Percentiles rank a stretch among this genome's conserved stretches.
phyloP scores from a whole-genome alignment of 2,329 filamentous ascomycete genomes.

The Pseudogymnoascus sp. region DNA sequence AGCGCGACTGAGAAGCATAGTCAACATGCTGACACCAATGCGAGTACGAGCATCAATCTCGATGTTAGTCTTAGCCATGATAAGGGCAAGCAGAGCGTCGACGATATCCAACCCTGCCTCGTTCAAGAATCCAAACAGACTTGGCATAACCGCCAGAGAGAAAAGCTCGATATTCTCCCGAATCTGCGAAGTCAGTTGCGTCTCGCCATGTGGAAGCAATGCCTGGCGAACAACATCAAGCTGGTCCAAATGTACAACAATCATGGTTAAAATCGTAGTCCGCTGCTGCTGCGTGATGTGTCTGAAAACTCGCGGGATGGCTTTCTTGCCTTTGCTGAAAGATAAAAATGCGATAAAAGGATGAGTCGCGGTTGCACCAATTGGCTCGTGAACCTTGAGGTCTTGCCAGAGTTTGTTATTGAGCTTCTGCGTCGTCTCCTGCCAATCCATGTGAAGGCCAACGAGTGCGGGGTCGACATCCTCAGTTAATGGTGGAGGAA shows the following conservation, averaged over 20 bases:
- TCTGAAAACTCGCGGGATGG: slow-evolving; percentile 87
- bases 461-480: slow-evolving; percentile 60
- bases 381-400: slow-evolving; percentile 88
- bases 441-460: slow-evolving; percentile 71
- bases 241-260: slow-evolving; percentile 84
- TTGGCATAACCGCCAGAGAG: slow-evolving; percentile 77
- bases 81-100: slow-evolving; percentile 76
- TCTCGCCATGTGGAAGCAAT: slow-evolving; percentile 63
- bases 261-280: slow-evolving; percentile 91
- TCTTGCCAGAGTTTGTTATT: slow-evolving; percentile 76
- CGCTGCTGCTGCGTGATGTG: slow-evolving; percentile 88
- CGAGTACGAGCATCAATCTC: slow-evolving; percentile 77
- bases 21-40: slow-evolving; percentile 81
- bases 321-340: slow-evolving; percentile 92
- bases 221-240: slow-evolving; percentile 82
- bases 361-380: slow-evolving; percentile 63
- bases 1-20: slow-evolving; percentile 86
- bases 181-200: slow-evolving; percentile 62
- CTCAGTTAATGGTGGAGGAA: slow-evolving; percentile 56
- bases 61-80: slow-evolving; percentile 73
- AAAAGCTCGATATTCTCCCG: slow-evolving; percentile 93
- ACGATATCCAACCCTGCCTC: slow-evolving; percentile 88
- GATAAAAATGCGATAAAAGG: slow-evolving; percentile 95
- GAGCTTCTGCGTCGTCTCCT: slow-evolving; percentile 58
- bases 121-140: slow-evolving; percentile 79